These are phyloP conservation scores for Metschnikowia lunata DNA, from an alignment of 805 yeast genomes.

Conservation along the genomic window DNA sequence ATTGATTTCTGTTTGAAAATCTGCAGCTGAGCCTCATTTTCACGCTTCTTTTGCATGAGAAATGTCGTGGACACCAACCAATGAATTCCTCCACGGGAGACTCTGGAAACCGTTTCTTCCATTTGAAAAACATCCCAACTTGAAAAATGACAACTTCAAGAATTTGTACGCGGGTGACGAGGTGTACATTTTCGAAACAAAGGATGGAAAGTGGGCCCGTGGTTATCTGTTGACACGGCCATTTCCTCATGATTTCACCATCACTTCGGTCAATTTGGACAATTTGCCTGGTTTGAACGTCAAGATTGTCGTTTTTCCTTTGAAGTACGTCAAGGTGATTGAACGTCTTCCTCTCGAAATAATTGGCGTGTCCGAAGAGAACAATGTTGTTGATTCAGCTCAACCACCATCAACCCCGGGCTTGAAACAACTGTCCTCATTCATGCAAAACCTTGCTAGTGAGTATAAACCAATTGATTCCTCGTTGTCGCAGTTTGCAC, in stretches of 20 bases:
- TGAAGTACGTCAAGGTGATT: conserved; percentile 45
- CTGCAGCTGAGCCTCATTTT: no score
- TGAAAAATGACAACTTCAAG: conserved; percentile 37
- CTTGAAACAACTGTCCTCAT: conserved; percentile 27
- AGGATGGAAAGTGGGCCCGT: conserved; percentile 66
- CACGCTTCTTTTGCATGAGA: background rate
- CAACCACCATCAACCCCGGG: conserved; percentile 27
- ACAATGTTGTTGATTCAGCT: conserved; percentile 20
- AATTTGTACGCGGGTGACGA: conserved; percentile 75
- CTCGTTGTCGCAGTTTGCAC: background rate
- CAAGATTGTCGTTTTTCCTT: conserved; percentile 58
- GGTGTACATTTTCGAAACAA: conserved; percentile 65
- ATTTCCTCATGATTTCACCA: conserved; percentile 61
- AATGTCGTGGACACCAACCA: conserved; percentile 36
- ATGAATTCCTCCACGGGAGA: conserved; percentile 33
- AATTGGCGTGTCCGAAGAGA: conserved; percentile 24
- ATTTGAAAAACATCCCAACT: conserved; percentile 36
- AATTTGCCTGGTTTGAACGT: conserved; percentile 55
- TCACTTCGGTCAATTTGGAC: conserved; percentile 57
- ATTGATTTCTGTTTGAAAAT: no score
- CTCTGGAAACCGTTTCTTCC: conserved; percentile 39
- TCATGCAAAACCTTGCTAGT: background rate
- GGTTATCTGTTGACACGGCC: conserved; percentile 71
- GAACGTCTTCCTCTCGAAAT: conserved; percentile 38
- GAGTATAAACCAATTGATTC: no score